phyloP scores from a whole-genome alignment of 306 rosid genomes.

The Gleditsia sinensis region DNA sequence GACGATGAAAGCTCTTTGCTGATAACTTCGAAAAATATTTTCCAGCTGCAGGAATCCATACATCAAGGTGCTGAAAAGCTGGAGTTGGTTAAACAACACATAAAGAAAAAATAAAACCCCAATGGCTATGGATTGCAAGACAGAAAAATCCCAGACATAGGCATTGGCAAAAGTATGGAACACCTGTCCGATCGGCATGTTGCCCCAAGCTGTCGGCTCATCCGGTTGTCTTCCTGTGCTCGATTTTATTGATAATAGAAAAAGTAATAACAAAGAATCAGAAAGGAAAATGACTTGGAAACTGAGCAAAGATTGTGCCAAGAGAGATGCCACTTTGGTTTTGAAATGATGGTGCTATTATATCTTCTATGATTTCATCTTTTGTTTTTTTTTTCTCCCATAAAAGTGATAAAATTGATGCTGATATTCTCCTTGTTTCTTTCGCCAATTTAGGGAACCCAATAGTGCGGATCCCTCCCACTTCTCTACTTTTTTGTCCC shows the following conservation, averaged over 20 bases:
- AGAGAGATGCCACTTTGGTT: constrained; percentile 59
- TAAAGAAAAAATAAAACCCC: constrained; percentile 39
- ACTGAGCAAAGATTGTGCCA: constrained; percentile 34
- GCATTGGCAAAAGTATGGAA: constrained; percentile 71
- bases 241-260: constrained; percentile 27
- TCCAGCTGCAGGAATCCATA: constrained; percentile 55
- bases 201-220: constrained; percentile 67
- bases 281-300: constrained; percentile 40
- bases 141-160: constrained; percentile 53
- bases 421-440: no score
- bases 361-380: no score
- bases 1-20: constrained; percentile 38
- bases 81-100: constrained; percentile 57
- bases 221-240: constrained; percentile 74
- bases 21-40: constrained; percentile 34
- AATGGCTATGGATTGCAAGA: constrained; percentile 33
- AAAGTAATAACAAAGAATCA: constrained; percentile 26
- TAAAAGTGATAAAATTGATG: no score
- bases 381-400: no score
- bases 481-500: no score
- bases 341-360: no score
- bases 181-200: constrained; percentile 90
- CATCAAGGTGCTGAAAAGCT: constrained; percentile 59
- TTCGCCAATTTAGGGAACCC: no score
- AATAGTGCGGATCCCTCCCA: no score